Percentiles rank a stretch among this genome's conserved stretches.
These are phyloP conservation scores for Cytospora paraplurivora DNA, from an alignment of 2,329 filamentous ascomycete species.

Conservation along the genomic window DNA sequence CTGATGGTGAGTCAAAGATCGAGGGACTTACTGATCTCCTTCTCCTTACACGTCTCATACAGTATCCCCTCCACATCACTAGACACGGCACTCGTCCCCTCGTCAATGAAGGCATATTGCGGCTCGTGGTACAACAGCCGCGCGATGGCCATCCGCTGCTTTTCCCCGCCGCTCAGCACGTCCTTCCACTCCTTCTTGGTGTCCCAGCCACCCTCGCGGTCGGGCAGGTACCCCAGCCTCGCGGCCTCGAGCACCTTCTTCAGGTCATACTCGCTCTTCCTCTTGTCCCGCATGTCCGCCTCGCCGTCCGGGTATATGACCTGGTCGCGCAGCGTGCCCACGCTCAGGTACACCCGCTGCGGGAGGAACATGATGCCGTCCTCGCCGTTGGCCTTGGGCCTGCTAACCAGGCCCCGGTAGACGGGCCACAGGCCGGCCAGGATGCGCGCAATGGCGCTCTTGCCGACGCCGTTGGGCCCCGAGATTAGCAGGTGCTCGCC, in stretches of 20 bases:
- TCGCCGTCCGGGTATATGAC: conserved; percentile 97
- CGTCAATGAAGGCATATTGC: conserved; percentile 90
- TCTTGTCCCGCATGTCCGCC: conserved; percentile 84
- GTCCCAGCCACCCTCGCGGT: conserved; percentile 95
- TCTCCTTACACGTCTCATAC: conserved; percentile 91
- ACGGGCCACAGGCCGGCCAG: conserved; percentile 94
- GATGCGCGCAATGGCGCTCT: conserved; percentile 83
- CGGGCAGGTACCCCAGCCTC: conserved; percentile 82
- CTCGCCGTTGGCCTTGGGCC: conserved; percentile 75
- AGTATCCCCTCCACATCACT: conserved; percentile 92
- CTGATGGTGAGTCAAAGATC: neutral
- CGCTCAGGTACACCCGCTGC: conserved; percentile 87
- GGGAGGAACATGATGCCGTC: conserved; percentile 99
- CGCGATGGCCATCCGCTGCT: conserved; percentile 92
- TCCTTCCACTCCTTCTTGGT: conserved; percentile 98
- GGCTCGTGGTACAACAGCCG: conserved; percentile 93
- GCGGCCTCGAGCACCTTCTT: conserved; percentile 79
- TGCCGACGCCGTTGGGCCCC: conserved; percentile 91
- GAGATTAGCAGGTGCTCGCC: conserved; percentile 95
- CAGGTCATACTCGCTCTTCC: conserved; percentile 77
- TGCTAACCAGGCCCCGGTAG: conserved; percentile 87
- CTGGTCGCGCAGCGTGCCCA: conserved; percentile 91
- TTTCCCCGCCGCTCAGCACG: conserved; percentile 94
- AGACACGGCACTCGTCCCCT: conserved; percentile 91
- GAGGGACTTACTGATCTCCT: conserved; percentile 77